Evolutionary conservation across 2,329 filamentous ascomycete genomes (phyloP).

Genomic region (Fusarium sp.): DNA sequence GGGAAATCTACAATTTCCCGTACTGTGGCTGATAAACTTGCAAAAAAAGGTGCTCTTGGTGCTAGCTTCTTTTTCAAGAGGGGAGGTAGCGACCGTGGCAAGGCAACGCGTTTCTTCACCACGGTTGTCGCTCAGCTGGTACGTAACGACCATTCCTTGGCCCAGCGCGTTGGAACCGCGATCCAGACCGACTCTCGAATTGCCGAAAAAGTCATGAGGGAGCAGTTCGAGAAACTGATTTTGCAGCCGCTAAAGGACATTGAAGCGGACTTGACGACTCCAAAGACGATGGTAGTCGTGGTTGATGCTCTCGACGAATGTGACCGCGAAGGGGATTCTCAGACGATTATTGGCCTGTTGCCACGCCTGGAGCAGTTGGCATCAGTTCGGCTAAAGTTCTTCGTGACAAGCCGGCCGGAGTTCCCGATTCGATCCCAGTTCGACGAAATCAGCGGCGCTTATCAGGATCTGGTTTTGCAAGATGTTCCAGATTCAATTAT

Average conservation of each 20-base stretch:
- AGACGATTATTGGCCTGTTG: too few species aligned
- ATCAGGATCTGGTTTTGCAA: constrained; percentile 53
- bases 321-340: background rate
- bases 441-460: constrained; percentile 36
- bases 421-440: constrained; percentile 56
- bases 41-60: too few species aligned
- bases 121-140: too few species aligned
- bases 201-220: constrained; percentile 1
- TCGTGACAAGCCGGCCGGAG: constrained; percentile 60
- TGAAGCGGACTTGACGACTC: background rate
- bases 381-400: constrained; percentile 42
- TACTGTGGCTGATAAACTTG: too few species aligned
- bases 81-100: too few species aligned
- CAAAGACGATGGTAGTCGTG: constrained; percentile 30
- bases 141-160: too few species aligned
- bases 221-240: constrained; percentile 34
- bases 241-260: constrained; percentile 8
- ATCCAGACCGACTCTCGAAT: background rate
- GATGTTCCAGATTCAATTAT: constrained; percentile 50
- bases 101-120: too few species aligned
- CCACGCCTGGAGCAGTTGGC: too few species aligned
- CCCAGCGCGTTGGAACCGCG: too few species aligned
- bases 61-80: too few species aligned
- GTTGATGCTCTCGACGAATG: constrained; percentile 53
- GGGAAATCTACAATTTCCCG: too few species aligned